Percentiles rank a stretch among this genome's conserved stretches.
phyloP scores from a whole-genome alignment of 106 monocot species.

The Acanthochlamys bracteata region DNA sequence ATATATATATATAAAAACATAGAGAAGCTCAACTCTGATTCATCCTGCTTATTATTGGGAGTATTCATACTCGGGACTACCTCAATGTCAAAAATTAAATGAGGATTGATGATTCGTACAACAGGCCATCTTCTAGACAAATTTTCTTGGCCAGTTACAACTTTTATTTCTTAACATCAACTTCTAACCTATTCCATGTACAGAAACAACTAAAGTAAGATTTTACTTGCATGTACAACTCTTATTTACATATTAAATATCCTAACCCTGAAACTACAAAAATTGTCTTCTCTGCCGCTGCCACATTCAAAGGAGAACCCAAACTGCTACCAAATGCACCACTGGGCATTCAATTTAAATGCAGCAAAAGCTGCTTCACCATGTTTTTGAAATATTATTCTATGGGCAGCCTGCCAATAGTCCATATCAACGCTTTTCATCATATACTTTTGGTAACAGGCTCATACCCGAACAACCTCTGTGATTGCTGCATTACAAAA shows the following conservation, averaged over 20 bases:
- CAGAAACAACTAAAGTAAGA: not conserved
- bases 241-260: conserved; percentile 57
- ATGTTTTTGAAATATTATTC: not conserved
- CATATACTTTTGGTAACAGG: not conserved
- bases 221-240: conserved; percentile 42
- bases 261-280: conserved; percentile 50
- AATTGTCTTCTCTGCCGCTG: conserved; percentile 24
- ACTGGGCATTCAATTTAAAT: not conserved
- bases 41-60: too few relatives aligned
- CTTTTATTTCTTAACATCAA: too few relatives aligned
- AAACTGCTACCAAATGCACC: not conserved
- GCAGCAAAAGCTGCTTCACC: not conserved
- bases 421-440: not conserved
- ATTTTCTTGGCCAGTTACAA: too few relatives aligned
- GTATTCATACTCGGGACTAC: too few relatives aligned
- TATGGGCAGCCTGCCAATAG: not conserved
- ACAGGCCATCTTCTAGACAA: too few relatives aligned
- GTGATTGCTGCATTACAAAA: conserved; percentile 87
- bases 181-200: not conserved
- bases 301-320: not conserved
- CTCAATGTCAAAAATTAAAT: too few relatives aligned
- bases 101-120: too few relatives aligned
- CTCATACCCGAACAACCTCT: conserved; percentile 15
- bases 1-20: too few relatives aligned
- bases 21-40: too few relatives aligned